Conservation (phyloP, 2,329 filamentous ascomycete genomes). For the Trichoderma lentiforme region DNA sequence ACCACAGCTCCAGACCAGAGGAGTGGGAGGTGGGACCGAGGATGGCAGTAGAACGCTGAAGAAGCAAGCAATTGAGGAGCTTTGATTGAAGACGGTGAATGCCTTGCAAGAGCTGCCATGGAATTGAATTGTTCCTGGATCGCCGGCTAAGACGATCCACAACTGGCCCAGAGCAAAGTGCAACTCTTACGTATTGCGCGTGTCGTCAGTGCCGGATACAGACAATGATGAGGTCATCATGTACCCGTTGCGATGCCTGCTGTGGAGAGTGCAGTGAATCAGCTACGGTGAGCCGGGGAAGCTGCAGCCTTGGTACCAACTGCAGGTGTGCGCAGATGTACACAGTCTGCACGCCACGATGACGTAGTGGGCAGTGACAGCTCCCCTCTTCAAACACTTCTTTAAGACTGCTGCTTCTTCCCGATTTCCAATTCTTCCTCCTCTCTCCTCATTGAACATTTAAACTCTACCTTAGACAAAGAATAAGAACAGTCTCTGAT, state of each 20-base stretch:
- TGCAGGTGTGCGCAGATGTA: neutral
- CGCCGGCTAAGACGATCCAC: slow-evolving; percentile 3
- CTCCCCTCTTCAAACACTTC: neutral
- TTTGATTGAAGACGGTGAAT: neutral
- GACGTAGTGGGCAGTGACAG: slow-evolving; percentile 21
- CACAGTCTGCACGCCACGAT: slow-evolving; percentile 19
- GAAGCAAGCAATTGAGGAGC: neutral
- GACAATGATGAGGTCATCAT: slow-evolving; percentile 15
- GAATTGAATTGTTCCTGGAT: slow-evolving; percentile 9
- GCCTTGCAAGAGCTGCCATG: neutral
- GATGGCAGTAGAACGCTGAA: neutral
- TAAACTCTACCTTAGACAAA: neutral
- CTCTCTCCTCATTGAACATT: slow-evolving; percentile 7
- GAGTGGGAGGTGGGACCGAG: neutral
- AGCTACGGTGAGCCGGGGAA: neutral
- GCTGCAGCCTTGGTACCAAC: neutral
- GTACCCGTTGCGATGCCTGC: neutral
- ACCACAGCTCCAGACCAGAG: too few species aligned
- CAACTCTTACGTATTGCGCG: slow-evolving; percentile 2
- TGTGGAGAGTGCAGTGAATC: slow-evolving; percentile 11
- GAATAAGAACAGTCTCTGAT: neutral
- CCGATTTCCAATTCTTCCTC: neutral
- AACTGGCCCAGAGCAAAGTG: neutral
- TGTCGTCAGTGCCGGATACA: slow-evolving; percentile 11
- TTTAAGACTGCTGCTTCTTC: slow-evolving; percentile 12